Percentiles rank a stretch among this genome's conserved stretches.
Evolutionary conservation across 306 rosid genomes (phyloP).

Genomic region (Quercus cerris): DNA sequence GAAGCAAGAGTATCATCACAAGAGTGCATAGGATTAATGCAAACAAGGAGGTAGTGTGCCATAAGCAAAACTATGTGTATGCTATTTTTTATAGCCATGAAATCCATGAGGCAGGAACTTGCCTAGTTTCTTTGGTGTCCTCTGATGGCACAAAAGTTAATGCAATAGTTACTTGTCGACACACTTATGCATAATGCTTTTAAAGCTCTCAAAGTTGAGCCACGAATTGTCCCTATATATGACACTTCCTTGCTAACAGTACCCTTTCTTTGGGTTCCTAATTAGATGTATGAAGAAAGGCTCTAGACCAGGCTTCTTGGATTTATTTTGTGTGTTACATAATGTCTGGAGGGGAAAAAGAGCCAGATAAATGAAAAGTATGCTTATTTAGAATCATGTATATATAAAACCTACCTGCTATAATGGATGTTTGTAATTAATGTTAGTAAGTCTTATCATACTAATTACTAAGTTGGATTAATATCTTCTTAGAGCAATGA

Average conservation of each 20-base stretch:
- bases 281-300: neutral
- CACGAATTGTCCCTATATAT: slow-evolving; percentile 36
- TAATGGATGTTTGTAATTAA: too few species aligned
- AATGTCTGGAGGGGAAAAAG: too few species aligned
- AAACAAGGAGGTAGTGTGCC: slow-evolving; percentile 32
- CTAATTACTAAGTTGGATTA: too few species aligned
- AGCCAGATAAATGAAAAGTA: too few species aligned
- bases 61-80: slow-evolving; percentile 24
- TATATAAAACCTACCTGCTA: too few species aligned
- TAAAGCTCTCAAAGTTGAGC: slow-evolving; percentile 25
- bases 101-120: slow-evolving; percentile 9
- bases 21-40: slow-evolving; percentile 14
- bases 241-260: slow-evolving; percentile 18
- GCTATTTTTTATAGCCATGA: slow-evolving; percentile 41
- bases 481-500: too few species aligned
- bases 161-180: slow-evolving; percentile 37
- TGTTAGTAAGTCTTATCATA: too few species aligned
- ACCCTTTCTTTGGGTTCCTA: slow-evolving; percentile 36
- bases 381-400: too few species aligned
- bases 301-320: neutral
- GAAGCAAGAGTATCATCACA: neutral
- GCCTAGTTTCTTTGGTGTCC: slow-evolving; percentile 26
- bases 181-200: slow-evolving; percentile 26
- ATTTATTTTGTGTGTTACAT: too few species aligned
- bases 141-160: slow-evolving; percentile 20